Evolutionary conservation across 2,329 filamentous ascomycete genomes (phyloP).

Genomic region (Penicillium sp.): DNA sequence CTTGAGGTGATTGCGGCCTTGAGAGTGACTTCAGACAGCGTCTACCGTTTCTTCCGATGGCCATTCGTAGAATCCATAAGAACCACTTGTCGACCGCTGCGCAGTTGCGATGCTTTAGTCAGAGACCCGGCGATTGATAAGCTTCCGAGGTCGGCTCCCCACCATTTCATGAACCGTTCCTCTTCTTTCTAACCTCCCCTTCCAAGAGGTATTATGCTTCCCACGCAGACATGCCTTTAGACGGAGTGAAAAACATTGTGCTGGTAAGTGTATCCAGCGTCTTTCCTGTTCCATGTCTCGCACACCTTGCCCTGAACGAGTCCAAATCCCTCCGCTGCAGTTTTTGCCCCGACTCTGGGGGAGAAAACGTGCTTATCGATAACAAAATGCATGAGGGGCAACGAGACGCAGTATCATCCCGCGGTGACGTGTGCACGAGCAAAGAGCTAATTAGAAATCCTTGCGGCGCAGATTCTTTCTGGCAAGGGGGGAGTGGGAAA

Average conservation of each 20-base stretch:
- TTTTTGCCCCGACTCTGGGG: too few species aligned
- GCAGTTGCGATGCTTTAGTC: constrained; percentile 9
- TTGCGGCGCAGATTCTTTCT: constrained; percentile 62
- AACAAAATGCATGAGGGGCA: constrained; percentile 19
- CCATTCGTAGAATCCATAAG: not conserved
- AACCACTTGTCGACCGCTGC: not conserved
- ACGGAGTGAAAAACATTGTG: constrained; percentile 40
- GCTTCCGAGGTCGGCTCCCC: constrained; percentile 20
- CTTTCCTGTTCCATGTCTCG: not conserved
- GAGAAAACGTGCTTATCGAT: constrained; percentile 32
- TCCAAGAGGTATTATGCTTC: not conserved
- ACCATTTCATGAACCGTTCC: constrained; percentile 7
- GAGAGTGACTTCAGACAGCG: too few species aligned
- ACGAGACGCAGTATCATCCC: not conserved
- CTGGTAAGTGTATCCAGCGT: constrained; percentile 27
- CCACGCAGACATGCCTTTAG: constrained; percentile 32
- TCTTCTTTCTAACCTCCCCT: constrained; percentile 1
- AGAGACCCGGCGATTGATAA: constrained; percentile 22
- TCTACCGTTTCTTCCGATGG: too few species aligned
- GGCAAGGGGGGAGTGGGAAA: constrained; percentile 98
- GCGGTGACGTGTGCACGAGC: not conserved
- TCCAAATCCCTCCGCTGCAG: too few species aligned
- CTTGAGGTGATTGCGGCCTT: too few species aligned
- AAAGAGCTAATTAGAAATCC: not conserved
- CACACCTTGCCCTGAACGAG: too few species aligned